Evolutionary conservation across 352 stramenopile species (phyloP).

Genomic region (Blastocystis sp.): DNA sequence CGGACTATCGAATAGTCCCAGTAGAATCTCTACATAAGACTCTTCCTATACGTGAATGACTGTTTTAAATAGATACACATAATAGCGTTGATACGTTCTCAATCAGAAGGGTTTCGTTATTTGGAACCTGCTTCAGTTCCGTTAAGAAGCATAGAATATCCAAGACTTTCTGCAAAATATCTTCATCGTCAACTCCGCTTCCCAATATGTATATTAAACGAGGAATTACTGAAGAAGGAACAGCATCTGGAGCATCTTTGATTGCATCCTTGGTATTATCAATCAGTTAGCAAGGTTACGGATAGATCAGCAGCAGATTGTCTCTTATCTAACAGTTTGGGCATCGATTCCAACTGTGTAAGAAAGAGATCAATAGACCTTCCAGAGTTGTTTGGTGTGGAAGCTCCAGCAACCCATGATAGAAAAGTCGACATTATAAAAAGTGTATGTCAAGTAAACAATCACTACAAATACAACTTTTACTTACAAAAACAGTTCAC

Average conservation of each 20-base stretch:
- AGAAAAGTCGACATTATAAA: conserved; percentile 25
- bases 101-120: conserved; percentile 39
- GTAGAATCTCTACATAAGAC: conserved; percentile 36
- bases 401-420: conserved; percentile 46
- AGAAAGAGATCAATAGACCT: conserved; percentile 47
- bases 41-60: conserved; percentile 7
- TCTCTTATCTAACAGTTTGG: conserved; percentile 30
- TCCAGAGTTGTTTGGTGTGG: conserved; percentile 49
- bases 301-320: conserved; percentile 31
- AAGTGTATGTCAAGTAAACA: neutral
- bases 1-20: conserved; percentile 37
- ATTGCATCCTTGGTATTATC: conserved; percentile 36
- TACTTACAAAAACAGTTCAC: neutral
- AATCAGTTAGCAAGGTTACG: neutral
- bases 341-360: conserved; percentile 51
- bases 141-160: conserved; percentile 46
- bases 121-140: conserved; percentile 51
- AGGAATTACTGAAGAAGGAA: conserved; percentile 55
- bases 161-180: conserved; percentile 45
- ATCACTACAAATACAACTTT: neutral
- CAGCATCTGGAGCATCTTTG: conserved; percentile 44
- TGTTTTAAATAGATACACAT: neutral
- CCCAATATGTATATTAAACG: neutral
- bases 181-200: conserved; percentile 27
- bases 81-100: conserved; percentile 52